Evolutionary conservation across 78 protist species (phyloP).

Genomic region (Protostelium mycophagum): DNA sequence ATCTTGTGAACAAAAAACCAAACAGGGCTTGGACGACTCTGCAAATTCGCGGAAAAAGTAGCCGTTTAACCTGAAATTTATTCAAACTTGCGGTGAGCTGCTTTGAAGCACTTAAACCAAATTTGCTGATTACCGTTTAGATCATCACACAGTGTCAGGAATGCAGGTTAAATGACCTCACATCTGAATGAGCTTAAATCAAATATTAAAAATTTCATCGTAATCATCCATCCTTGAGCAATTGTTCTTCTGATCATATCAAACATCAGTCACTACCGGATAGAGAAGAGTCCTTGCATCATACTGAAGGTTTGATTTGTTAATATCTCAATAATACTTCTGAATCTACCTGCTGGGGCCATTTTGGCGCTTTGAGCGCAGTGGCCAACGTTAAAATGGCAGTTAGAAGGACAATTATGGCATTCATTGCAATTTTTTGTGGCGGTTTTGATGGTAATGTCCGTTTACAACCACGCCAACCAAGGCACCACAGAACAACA

Average conservation of each 20-base stretch:
- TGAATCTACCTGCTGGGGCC: neutral
- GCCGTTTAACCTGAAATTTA: too few relatives aligned
- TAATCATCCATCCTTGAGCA: slow-evolving; percentile 50
- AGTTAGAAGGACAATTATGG: neutral
- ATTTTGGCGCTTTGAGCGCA: neutral
- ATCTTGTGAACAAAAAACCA: too few relatives aligned
- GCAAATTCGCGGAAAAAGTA: too few relatives aligned
- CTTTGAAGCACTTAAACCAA: too few relatives aligned
- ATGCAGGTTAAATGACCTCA: too few relatives aligned
- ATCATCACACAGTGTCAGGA: too few relatives aligned
- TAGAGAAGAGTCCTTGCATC: slow-evolving; percentile 28
- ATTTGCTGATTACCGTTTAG: too few relatives aligned
- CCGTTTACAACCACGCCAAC: too few relatives aligned
- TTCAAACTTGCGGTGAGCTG: too few relatives aligned
- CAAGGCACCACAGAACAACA: too few relatives aligned
- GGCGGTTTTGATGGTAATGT: too few relatives aligned
- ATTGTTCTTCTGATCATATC: slow-evolving; percentile 47
- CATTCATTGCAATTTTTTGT: neutral
- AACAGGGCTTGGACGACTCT: too few relatives aligned
- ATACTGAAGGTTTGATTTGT: slow-evolving; percentile 13
- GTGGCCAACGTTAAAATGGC: neutral
- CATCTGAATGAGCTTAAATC: neutral
- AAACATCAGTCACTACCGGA: slow-evolving; percentile 49
- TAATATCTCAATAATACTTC: neutral
- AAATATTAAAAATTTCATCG: slow-evolving; percentile 17